Evolutionary conservation across 371 early-diverging fungal genomes (phyloP).

Genomic region (Mucor mucedo): DNA sequence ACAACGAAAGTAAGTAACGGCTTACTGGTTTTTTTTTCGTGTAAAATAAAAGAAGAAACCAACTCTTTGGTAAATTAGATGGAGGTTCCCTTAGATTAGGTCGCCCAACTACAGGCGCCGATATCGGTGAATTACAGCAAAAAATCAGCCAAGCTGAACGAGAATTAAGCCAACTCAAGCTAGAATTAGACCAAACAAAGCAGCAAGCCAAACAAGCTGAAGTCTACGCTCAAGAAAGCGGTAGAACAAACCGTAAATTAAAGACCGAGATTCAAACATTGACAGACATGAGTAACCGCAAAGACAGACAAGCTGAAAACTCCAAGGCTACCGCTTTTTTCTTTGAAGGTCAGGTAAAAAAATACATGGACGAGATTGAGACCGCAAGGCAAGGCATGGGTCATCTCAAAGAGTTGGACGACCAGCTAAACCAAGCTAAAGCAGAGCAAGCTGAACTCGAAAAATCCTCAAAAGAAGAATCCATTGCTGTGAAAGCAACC

Average conservation of each 20-base stretch:
- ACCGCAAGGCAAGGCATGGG: conserved; percentile 54
- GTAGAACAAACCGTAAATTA: conserved; percentile 53
- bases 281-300: conserved; percentile 58
- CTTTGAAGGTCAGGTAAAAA: conserved; percentile 58
- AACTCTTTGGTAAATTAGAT: background rate
- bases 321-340: conserved; percentile 59
- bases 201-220: conserved; percentile 55
- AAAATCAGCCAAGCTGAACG: conserved; percentile 51
- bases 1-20: conserved; percentile 1
- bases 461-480: conserved; percentile 37
- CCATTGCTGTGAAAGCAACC: conserved; percentile 31
- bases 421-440: conserved; percentile 50
- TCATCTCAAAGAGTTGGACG: conserved; percentile 49
- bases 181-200: conserved; percentile 50
- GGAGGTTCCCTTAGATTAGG: conserved; percentile 16
- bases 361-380: conserved; percentile 57
- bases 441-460: conserved; percentile 43
- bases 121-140: conserved; percentile 56
- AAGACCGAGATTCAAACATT: conserved; percentile 56
- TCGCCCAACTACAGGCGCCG: conserved; percentile 48
- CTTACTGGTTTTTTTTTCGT: background rate
- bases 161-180: conserved; percentile 39
- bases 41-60: background rate
- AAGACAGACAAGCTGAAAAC: conserved; percentile 58
- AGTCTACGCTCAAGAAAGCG: conserved; percentile 51